A percentile compares a stretch with the other conserved stretches of the same genome.
Evolutionary conservation across 2,329 filamentous ascomycete species (phyloP).

Genomic region (Arthroderma sp.): DNA sequence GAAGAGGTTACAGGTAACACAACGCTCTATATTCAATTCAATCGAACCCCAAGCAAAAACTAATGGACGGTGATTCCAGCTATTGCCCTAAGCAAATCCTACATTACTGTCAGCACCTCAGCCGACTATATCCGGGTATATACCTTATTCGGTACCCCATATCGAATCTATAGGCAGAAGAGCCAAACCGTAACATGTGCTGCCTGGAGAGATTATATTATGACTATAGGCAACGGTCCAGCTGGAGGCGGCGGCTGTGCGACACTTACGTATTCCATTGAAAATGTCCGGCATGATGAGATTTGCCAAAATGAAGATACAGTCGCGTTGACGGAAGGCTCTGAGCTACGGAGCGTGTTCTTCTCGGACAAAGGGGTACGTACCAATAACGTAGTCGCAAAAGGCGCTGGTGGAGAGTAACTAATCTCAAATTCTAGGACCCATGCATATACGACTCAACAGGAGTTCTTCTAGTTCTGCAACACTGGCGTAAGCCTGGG

Average conservation of each 20-base stretch:
- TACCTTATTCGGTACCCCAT: constrained; percentile 81
- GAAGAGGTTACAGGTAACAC: constrained; percentile 55
- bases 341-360: constrained; percentile 67
- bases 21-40: not conserved
- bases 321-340: constrained; percentile 65
- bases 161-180: constrained; percentile 82
- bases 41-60: not conserved
- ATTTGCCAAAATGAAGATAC: constrained; percentile 91
- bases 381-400: not conserved
- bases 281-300: constrained; percentile 87
- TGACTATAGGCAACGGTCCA: constrained; percentile 87
- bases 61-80: constrained; percentile 30
- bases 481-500: constrained; percentile 79
- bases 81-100: constrained; percentile 82
- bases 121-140: constrained; percentile 84
- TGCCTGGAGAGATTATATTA: constrained; percentile 89
- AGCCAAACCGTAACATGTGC: constrained; percentile 87
- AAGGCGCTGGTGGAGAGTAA: constrained; percentile 2
- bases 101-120: constrained; percentile 77
- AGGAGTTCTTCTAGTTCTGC: constrained; percentile 71
- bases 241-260: constrained; percentile 65
- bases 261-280: constrained; percentile 75
- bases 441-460: constrained; percentile 93
- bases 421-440: constrained; percentile 42
- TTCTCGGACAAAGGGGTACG: constrained; percentile 81